phyloP scores from a whole-genome alignment of 345 rosid genomes.

The Melaleuca quinquenervia region DNA sequence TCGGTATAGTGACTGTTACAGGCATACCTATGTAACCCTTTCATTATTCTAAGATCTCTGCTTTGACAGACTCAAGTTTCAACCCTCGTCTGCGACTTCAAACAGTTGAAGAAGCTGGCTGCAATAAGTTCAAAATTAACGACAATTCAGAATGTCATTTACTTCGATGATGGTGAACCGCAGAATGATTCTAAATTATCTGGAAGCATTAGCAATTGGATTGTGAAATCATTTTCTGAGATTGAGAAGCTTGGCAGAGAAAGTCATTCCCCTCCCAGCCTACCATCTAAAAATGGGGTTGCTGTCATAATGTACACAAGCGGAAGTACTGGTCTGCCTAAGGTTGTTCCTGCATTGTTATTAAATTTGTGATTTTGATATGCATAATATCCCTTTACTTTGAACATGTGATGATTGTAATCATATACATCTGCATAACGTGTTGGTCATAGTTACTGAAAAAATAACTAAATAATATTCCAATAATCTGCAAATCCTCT shows the following conservation, averaged over 20 bases:
- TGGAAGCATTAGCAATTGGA: constrained; percentile 27
- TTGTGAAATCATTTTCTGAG: constrained; percentile 55
- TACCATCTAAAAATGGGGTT: constrained; percentile 60
- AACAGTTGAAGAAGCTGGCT: constrained; percentile 59
- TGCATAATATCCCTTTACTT: background rate
- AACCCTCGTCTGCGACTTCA: constrained; percentile 71
- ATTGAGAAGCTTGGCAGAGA: constrained; percentile 64
- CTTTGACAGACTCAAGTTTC: constrained; percentile 72
- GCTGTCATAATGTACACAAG: constrained; percentile 93
- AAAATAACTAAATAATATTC: background rate
- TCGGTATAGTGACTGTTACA: background rate
- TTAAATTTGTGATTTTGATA: background rate
- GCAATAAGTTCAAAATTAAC: constrained; percentile 42
- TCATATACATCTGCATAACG: background rate
- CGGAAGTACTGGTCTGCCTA: constrained; percentile 90
- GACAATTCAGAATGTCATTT: constrained; percentile 55
- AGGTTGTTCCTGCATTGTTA: constrained; percentile 29
- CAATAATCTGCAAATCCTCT: background rate
- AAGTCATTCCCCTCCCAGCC: constrained; percentile 34
- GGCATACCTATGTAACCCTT: background rate
- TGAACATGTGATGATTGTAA: background rate
- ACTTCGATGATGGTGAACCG: constrained; percentile 50
- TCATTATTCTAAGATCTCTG: background rate
- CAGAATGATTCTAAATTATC: constrained; percentile 21
- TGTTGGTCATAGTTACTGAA: background rate